phyloP scores from a whole-genome alignment of 208 protist species.

The Trypanosoma vivax region DNA sequence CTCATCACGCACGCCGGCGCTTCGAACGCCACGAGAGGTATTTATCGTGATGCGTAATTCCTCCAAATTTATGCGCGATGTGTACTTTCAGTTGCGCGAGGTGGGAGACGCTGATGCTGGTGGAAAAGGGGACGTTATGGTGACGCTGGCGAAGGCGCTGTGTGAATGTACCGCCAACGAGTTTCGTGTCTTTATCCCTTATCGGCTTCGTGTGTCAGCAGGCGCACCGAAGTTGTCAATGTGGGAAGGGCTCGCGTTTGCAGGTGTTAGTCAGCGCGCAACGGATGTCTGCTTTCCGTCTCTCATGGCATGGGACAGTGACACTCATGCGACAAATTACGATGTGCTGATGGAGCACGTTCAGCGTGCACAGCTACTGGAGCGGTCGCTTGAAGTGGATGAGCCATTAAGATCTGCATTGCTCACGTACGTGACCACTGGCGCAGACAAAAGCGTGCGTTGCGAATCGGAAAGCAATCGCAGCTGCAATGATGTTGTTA shows the following conservation, averaged over 20 bases:
- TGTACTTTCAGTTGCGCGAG: conserved; percentile 42
- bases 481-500: conserved; percentile 17
- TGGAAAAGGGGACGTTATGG: conserved; percentile 21
- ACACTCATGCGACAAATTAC: conserved; percentile 52
- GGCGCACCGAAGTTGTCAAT: conserved; percentile 6
- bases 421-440: no score
- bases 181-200: conserved; percentile 67
- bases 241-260: conserved; percentile 19
- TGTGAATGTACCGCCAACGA: conserved; percentile 42
- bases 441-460: no score
- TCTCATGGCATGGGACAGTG: conserved; percentile 65
- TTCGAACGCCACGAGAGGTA: conserved; percentile 52
- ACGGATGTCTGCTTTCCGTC: conserved; percentile 77
- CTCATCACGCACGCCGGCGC: conserved; percentile 41
- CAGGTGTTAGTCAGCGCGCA: conserved; percentile 57
- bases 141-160: conserved; percentile 58
- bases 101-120: background rate
- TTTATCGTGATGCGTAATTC: conserved; percentile 80
- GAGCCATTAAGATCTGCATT: conserved; percentile 17
- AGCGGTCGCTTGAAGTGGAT: conserved; percentile 23
- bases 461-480: no score
- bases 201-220: conserved; percentile 18
- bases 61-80: conserved; percentile 59
- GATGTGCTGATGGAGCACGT: conserved; percentile 33
- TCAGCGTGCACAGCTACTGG: conserved; percentile 38